Conservation (phyloP, 805 yeast species). For the Pichia membranifaciens region DNA sequence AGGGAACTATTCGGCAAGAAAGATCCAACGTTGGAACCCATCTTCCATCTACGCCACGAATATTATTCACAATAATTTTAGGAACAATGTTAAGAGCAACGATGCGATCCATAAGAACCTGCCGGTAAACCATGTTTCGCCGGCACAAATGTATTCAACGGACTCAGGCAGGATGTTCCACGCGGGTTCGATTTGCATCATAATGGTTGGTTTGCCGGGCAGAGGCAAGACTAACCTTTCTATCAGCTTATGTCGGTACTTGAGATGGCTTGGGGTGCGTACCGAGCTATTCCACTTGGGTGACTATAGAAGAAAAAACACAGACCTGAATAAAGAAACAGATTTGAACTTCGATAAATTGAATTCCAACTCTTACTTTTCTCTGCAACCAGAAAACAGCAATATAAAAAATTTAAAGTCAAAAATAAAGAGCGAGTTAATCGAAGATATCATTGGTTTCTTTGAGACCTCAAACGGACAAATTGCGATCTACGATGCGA, state of each 20-base stretch:
- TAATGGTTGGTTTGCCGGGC: slow-evolving; percentile 89
- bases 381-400: slow-evolving; percentile 41
- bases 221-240: slow-evolving; percentile 92
- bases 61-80: slow-evolving; percentile 3
- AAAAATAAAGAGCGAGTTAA: slow-evolving; percentile 55
- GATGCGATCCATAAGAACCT: slow-evolving; percentile 68
- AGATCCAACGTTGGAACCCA: slow-evolving; percentile 44
- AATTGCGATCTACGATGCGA: slow-evolving; percentile 93
- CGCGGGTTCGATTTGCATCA: slow-evolving; percentile 89
- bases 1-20: slow-evolving; percentile 54
- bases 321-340: slow-evolving; percentile 15
- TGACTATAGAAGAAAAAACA: slow-evolving; percentile 67
- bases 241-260: slow-evolving; percentile 83
- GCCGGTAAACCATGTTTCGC: slow-evolving; percentile 63
- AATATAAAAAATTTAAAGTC: slow-evolving; percentile 51
- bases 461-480: slow-evolving; percentile 80
- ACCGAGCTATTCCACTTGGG: slow-evolving; percentile 89
- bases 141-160: slow-evolving; percentile 90
- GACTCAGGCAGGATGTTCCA: slow-evolving; percentile 90
- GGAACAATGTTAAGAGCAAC: slow-evolving; percentile 16
- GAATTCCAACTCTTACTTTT: slow-evolving; percentile 65
- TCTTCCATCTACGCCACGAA: slow-evolving; percentile 12
- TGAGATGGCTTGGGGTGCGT: slow-evolving; percentile 94
- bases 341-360: slow-evolving; percentile 27
- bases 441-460: slow-evolving; percentile 62